phyloP scores from a whole-genome alignment of 2,329 filamentous ascomycete genomes.

The Albifimbria verrucaria region DNA sequence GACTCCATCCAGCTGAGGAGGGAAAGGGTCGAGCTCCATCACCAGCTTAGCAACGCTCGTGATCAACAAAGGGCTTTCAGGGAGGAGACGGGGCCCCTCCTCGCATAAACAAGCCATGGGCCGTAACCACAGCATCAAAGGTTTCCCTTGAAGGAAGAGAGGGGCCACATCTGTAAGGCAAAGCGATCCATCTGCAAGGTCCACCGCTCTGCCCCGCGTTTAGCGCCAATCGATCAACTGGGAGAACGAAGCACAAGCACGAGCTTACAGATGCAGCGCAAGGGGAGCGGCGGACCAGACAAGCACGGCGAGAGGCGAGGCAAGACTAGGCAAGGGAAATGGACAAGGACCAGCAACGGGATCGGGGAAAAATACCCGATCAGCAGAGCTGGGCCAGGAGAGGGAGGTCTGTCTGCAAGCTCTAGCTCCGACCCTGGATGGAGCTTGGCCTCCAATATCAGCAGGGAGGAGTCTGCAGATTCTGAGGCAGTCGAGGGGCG shows the following conservation, averaged over 20 bases:
- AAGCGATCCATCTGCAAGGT: neutral
- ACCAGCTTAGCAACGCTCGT: no score
- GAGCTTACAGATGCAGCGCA: neutral
- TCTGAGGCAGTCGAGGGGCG: neutral
- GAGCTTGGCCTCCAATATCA: no score
- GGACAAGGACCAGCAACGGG: neutral
- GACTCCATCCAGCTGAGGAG: no score
- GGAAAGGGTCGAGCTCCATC: no score
- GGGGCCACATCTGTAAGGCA: neutral
- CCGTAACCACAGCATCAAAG: no score
- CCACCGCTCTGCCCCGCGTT: constrained; percentile 1
- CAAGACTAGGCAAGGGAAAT: neutral
- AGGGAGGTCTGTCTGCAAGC: no score
- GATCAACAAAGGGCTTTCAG: no score
- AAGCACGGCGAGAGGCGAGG: neutral
- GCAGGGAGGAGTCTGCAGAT: neutral
- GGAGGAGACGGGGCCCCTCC: no score
- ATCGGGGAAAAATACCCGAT: neutral
- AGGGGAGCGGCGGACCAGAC: no score
- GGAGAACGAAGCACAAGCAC: neutral
- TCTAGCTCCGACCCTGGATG: no score
- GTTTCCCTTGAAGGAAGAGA: neutral
- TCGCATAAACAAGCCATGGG: no score
- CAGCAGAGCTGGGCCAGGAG: neutral
- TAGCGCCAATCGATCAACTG: constrained; percentile 3